Evolutionary conservation across 2,329 filamentous ascomycete genomes (phyloP), one percentile per base, ranked within the genome.

Genomic region (Talaromyces sp.): DNA sequence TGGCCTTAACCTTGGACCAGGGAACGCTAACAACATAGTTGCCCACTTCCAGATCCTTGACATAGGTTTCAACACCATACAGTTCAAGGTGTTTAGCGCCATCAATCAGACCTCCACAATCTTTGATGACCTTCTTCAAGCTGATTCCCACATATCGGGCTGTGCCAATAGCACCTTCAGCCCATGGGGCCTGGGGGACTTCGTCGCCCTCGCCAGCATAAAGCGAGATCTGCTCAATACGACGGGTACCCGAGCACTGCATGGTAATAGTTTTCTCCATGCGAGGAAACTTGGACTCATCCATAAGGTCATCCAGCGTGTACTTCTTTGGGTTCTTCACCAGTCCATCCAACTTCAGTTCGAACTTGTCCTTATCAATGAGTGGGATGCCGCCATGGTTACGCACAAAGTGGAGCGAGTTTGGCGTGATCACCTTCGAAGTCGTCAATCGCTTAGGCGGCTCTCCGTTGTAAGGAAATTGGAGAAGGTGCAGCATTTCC

Each of bases 371-470:
- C 1, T 80, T 74, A 9, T 88, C 80, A 58, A 90, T 89, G 8
- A 83, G 76, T 0, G 89, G 89, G 19, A 91, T 85, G 0, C 88
- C 87, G 10, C 88, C 87, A 63, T 91, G 88, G 62, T 91, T 91
- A 8, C 88, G 80, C 0, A 91, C 84, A 64, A 89, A 91, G 64
- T 86, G 83, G n/a, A 82, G 75, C 4, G 76, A 65, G 62, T 89
- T 91, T 0, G 80, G 76, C 0, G 88, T 91, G 43, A 90, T 80
- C 0, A 70, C 66, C 24, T 82, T 78, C 17, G 79, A 79, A 0
- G 81, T 80, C 0, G 86, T 80, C 0, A 89, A 76, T 1, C 82
- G 78, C 63, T 86, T 82, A 0, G 84, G 84, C 0, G 85, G 81
- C 63, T 88, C 85, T 0, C 84, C 85, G 43, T 87, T 87, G 70